Conservation (phyloP, 352 stramenopile genomes). For the Blastocystis sp. region DNA sequence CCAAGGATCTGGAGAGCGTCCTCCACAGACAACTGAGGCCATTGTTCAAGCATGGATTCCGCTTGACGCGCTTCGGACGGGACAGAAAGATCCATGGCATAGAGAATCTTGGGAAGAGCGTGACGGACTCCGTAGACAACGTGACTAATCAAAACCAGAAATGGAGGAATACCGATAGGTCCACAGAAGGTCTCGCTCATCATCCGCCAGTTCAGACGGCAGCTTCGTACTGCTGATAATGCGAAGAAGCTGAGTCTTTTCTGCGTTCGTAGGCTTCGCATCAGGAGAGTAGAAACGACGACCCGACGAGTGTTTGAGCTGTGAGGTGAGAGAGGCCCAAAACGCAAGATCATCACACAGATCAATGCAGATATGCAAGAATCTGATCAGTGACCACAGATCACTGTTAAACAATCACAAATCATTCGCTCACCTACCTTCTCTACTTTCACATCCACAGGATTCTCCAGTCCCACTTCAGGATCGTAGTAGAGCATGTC, state of each 20-base stretch:
- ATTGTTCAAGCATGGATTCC: conserved; percentile 74
- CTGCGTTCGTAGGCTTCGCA: conserved; percentile 36
- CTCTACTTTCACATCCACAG: conserved; percentile 15
- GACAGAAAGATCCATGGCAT: conserved; percentile 77
- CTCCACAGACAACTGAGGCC: conserved; percentile 70
- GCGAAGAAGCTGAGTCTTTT: neutral
- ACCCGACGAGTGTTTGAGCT: neutral
- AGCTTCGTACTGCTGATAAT: neutral
- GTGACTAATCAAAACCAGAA: neutral
- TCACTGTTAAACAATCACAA: neutral
- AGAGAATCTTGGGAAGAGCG: conserved; percentile 76
- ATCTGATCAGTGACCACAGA: no score
- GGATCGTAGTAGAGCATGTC: neutral
- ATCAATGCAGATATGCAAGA: no score
- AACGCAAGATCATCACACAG: no score
- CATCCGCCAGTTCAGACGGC: conserved; percentile 9
- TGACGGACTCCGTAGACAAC: conserved; percentile 70
- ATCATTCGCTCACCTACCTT: neutral
- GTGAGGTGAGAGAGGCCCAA: neutral
- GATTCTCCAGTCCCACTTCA: neutral
- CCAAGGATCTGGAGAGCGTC: conserved; percentile 80
- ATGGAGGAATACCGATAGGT: neutral
- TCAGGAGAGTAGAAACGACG: conserved; percentile 10
- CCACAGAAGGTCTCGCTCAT: conserved; percentile 63
- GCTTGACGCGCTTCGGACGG: conserved; percentile 74